Conservation (phyloP, 108 stramenopile genomes). For the Schizochytrium sp. region DNA sequence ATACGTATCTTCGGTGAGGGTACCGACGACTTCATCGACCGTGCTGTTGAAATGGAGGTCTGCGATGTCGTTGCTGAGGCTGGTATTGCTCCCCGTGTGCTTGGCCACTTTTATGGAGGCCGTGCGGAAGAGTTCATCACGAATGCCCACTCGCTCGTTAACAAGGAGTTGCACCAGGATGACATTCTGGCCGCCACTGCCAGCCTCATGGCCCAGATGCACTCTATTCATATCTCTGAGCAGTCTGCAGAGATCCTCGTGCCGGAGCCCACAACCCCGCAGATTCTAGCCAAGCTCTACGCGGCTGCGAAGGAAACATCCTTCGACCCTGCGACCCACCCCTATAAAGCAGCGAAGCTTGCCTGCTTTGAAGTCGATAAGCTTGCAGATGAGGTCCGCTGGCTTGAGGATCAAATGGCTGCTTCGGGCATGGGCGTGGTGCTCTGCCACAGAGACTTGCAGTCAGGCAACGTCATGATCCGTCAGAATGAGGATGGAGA, state of each 20-base stretch:
- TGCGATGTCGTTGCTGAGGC: not conserved
- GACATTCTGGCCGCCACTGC: slow-evolving; percentile 3
- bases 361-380: slow-evolving; percentile 1
- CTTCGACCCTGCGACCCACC: slow-evolving; percentile 11
- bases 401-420: slow-evolving; percentile 8
- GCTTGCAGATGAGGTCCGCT: not conserved
- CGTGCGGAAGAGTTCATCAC: slow-evolving; percentile 34
- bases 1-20: slow-evolving; percentile 30
- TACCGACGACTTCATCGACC: slow-evolving; percentile 60
- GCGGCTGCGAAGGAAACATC: not conserved
- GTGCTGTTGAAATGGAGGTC: slow-evolving; percentile 32
- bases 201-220: slow-evolving; percentile 47
- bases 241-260: not conserved
- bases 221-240: not conserved
- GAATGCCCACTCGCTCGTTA: not conserved
- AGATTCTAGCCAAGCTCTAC: slow-evolving; percentile 5
- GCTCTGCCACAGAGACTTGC: slow-evolving; percentile 39
- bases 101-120: slow-evolving; percentile 36
- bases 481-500: not conserved
- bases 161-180: slow-evolving; percentile 9
- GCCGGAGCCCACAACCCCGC: not conserved
- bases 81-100: slow-evolving; percentile 23
- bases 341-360: slow-evolving; percentile 26
- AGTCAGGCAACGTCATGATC: slow-evolving; percentile 55
- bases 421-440: slow-evolving; percentile 16